Evolutionary conservation across 1,284 basidiomycete species (phyloP).

Genomic region (Moesziomyces aphidis): DNA sequence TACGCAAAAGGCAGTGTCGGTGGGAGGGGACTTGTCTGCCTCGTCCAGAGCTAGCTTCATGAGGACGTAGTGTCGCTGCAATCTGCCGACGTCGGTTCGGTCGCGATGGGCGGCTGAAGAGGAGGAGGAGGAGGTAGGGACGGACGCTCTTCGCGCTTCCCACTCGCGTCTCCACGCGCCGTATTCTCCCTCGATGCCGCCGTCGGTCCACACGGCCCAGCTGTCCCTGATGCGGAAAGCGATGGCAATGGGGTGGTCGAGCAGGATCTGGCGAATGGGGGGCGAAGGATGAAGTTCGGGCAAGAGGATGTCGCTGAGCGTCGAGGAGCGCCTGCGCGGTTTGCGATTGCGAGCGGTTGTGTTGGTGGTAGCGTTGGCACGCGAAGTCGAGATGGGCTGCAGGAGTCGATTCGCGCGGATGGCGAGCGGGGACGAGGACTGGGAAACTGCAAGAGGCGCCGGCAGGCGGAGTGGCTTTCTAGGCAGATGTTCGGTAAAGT

Average conservation of each 20-base stretch:
- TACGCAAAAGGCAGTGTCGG: constrained; percentile 90
- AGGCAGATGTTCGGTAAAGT: constrained; percentile 75
- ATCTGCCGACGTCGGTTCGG: constrained; percentile 10
- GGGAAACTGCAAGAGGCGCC: constrained; percentile 38
- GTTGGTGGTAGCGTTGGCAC: constrained; percentile 1
- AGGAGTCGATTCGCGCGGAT: constrained; percentile 29
- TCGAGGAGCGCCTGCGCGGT: constrained; percentile 22
- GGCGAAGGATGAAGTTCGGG: constrained; percentile 42
- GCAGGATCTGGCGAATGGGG: constrained; percentile 70
- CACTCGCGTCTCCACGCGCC: constrained; percentile 73
- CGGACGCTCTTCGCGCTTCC: constrained; percentile 58
- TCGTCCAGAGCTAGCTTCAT: constrained; percentile 78
- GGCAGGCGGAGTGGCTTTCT: constrained; percentile 39
- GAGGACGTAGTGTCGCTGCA: constrained; percentile 67
- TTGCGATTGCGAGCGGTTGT: constrained; percentile 12
- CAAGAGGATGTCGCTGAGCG: constrained; percentile 27
- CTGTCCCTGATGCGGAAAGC: constrained; percentile 82
- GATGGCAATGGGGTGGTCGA: constrained; percentile 74
- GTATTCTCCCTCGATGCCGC: constrained; percentile 78
- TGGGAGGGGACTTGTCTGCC: constrained; percentile 79
- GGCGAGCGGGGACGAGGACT: constrained; percentile 30
- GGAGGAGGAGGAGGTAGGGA: constrained; percentile 40
- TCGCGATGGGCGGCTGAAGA: constrained; percentile 43
- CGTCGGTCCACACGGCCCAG: constrained; percentile 81
- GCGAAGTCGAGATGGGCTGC: constrained; percentile 19